phyloP scores from a whole-genome alignment of 2,329 filamentous ascomycete species.

The Colletotrichum agaves region DNA sequence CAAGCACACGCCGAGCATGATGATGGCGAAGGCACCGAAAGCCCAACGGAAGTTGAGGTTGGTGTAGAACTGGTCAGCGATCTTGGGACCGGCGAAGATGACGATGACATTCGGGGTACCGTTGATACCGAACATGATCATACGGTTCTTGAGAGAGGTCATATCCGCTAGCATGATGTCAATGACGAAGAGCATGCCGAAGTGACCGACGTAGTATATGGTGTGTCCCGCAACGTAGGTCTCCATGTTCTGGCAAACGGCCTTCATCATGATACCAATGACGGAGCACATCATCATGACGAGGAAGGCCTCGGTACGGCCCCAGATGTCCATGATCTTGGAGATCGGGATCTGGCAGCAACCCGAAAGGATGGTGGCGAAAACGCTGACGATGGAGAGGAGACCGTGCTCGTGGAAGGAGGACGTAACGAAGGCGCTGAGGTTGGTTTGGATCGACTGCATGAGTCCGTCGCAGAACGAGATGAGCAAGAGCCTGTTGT shows the following conservation, averaged over 20 bases:
- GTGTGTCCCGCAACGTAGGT: slow-evolving; percentile 70
- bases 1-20: slow-evolving; percentile 61
- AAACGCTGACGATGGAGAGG: slow-evolving; percentile 71
- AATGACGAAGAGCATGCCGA: slow-evolving; percentile 54
- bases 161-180: slow-evolving; percentile 56
- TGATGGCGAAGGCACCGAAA: slow-evolving; percentile 72
- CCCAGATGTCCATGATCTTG: slow-evolving; percentile 61
- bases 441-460: slow-evolving; percentile 52
- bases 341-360: slow-evolving; percentile 55
- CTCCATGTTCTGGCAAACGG: slow-evolving; percentile 65
- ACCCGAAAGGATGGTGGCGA: slow-evolving; percentile 60
- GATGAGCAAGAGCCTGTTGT: slow-evolving; percentile 51
- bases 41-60: slow-evolving; percentile 56
- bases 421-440: slow-evolving; percentile 63
- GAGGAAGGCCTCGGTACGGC: slow-evolving; percentile 57
- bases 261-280: slow-evolving; percentile 71
- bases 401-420: slow-evolving; percentile 72
- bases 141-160: slow-evolving; percentile 55
- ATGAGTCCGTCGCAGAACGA: slow-evolving; percentile 51
- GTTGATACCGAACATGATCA: slow-evolving; percentile 55
- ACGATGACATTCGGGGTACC: slow-evolving; percentile 55
- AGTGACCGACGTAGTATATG: slow-evolving; percentile 70
- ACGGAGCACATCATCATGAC: slow-evolving; percentile 56
- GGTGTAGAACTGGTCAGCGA: slow-evolving; percentile 52
- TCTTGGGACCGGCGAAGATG: slow-evolving; percentile 55